Conservation (phyloP, 257 asterid species). For the Paraleonurus japonicus region DNA sequence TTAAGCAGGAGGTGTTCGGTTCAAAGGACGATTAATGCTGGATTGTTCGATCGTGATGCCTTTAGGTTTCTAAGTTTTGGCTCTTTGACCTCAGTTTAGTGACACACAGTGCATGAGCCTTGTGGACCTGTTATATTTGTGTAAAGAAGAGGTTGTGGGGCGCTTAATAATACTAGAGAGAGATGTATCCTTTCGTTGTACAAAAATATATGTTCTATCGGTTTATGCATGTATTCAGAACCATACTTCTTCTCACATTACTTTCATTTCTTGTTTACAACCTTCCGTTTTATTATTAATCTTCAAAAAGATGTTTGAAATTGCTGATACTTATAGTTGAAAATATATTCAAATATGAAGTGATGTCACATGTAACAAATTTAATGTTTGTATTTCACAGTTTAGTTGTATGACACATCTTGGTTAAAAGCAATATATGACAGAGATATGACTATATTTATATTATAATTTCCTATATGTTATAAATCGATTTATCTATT, state of each 20-base stretch:
- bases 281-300: background rate
- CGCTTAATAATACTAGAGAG: background rate
- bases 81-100: slow-evolving; percentile 5
- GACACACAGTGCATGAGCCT: background rate
- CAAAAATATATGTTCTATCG: slow-evolving; percentile 1
- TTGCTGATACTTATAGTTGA: background rate
- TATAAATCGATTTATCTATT: background rate
- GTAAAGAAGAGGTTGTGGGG: slow-evolving; percentile 14
- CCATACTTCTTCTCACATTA: background rate
- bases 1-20: slow-evolving; percentile 70
- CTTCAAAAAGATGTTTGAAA: background rate
- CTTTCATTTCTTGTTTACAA: background rate
- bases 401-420: no score
- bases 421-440: no score
- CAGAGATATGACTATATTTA: no score
- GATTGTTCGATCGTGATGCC: no score
- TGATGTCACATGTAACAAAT: no score
- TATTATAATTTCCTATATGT: background rate
- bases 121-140: slow-evolving; percentile 12
- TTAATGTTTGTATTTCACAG: no score
- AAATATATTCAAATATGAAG: no score
- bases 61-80: background rate
- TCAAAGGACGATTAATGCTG: slow-evolving; percentile 30
- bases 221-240: background rate
- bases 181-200: slow-evolving; percentile 1